Evolutionary conservation across 1,284 basidiomycete species (phyloP), one percentile per base, ranked within the genome.

Genomic region (Agaricales sp.): DNA sequence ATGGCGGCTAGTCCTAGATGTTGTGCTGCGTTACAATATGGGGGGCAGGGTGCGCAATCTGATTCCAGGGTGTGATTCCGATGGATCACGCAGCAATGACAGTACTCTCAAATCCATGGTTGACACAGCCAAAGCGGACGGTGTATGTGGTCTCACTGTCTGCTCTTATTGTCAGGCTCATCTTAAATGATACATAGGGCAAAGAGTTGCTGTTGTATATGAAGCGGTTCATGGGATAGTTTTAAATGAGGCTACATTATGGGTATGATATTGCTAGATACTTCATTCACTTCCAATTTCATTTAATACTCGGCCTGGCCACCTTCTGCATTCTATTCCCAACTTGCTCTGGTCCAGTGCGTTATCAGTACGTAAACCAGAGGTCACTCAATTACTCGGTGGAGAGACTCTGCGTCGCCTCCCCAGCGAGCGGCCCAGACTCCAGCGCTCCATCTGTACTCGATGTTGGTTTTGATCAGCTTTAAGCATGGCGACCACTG

Each of bases 401-500:
- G n/a, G n/a, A n/a, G n/a, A n/a, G n/a, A n/a, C n/a, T n/a, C n/a
- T n/a, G n/a, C n/a, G n/a, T n/a, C 30, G 30, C n/a, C 30, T 35
- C 8, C 30, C 30, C n/a, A n/a, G 11, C n/a, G 30, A 35, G 30
- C 30, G 30, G n/a, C 8, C 11, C 30, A 35, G n/a, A 8, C n/a
- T 8, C 30, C 30, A 35, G 11, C 30, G 8, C 30, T 35, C 30
- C 30, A 35, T 35, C 8, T 35, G 11, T 8, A 35, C 30, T 11
- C 30, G 30, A 35, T 35, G 30, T n/a, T n/a, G 8, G n/a, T n/a
- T 35, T 35, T 8, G 8, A 50, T 74, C 70, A 26, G 64, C 68
- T 56, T 75, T 76, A 55, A 86, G 57, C 51, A 83, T 75, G 26
- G 70, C 72, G 44, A 80, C 58, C 4, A 87, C 68, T 48, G 54